Conservation (phyloP, 1,139 yeast genomes). For the Hyphopichia burtonii region DNA sequence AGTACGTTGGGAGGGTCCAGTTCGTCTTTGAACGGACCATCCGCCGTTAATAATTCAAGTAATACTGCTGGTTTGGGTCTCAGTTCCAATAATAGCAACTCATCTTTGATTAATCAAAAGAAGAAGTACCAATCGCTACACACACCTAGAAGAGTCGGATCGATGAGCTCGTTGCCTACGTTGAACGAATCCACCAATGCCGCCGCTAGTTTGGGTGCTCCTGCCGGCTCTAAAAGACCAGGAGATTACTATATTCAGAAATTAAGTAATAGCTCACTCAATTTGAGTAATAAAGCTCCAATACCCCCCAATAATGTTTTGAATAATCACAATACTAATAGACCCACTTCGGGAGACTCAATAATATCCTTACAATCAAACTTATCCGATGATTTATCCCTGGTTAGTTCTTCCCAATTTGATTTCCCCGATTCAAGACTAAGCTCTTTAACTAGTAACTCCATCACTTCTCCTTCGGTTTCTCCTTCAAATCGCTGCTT, state of each 20-base stretch:
- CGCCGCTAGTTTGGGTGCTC: background rate
- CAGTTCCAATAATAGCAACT: background rate
- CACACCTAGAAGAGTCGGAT: slow-evolving; percentile 28
- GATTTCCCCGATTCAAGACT: slow-evolving; percentile 37
- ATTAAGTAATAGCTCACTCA: slow-evolving; percentile 17
- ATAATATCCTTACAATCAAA: slow-evolving; percentile 34
- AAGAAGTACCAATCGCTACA: slow-evolving; percentile 9
- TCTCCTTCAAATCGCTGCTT: slow-evolving; percentile 15
- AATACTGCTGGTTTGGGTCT: background rate
- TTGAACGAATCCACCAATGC: slow-evolving; percentile 15
- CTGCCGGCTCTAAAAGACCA: slow-evolving; percentile 27
- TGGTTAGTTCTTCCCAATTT: slow-evolving; percentile 36
- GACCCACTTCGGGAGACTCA: slow-evolving; percentile 40
- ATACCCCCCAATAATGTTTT: slow-evolving; percentile 7
- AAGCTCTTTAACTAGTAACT: slow-evolving; percentile 38
- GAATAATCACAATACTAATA: slow-evolving; percentile 4
- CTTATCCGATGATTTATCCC: slow-evolving; percentile 35
- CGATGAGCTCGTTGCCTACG: slow-evolving; percentile 22
- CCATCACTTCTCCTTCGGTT: slow-evolving; percentile 26
- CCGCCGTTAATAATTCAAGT: background rate
- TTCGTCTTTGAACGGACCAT: background rate
- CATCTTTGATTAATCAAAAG: slow-evolving; percentile 5
- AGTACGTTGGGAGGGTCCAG: background rate
- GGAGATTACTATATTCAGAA: slow-evolving; percentile 44
- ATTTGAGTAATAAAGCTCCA: slow-evolving; percentile 6